phyloP scores from a whole-genome alignment of 495 filamentous ascomycete species.

The Sphaerosporella brunnea region DNA sequence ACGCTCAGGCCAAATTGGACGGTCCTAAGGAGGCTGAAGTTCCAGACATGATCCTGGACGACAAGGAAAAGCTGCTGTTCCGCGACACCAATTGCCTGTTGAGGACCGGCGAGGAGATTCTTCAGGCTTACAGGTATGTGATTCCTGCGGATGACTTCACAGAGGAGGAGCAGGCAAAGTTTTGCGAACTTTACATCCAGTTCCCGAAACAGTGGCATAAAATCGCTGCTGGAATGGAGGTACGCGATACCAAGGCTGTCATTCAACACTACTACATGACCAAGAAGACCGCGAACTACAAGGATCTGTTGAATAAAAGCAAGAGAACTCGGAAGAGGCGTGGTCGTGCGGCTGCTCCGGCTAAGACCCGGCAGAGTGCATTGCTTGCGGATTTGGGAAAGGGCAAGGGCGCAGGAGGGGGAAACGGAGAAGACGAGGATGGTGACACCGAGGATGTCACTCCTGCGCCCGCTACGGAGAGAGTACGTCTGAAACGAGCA shows the following conservation, averaged over 20 bases:
- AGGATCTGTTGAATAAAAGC: constrained; percentile 60
- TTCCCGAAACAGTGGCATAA: constrained; percentile 84
- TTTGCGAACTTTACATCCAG: constrained; percentile 62
- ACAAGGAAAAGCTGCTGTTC: constrained; percentile 37
- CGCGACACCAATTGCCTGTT: constrained; percentile 57
- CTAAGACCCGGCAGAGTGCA: constrained; percentile 53
- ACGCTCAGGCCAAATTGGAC: constrained; percentile 49
- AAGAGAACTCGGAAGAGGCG: constrained; percentile 41
- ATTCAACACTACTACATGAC: constrained; percentile 94
- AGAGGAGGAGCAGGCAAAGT: constrained; percentile 54
- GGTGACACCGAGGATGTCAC: constrained; percentile 39
- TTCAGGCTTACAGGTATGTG: constrained; percentile 52
- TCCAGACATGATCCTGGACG: constrained; percentile 51
- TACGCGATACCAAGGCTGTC: constrained; percentile 63
- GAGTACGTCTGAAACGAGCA: constrained; percentile 48
- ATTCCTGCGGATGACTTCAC: constrained; percentile 73
- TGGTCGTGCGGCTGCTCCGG: constrained; percentile 30
- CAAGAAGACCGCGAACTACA: constrained; percentile 72
- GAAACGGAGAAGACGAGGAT: constrained; percentile 33
- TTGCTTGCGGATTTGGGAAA: constrained; percentile 58
- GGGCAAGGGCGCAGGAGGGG: constrained; percentile 22
- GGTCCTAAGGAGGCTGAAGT: constrained; percentile 69
- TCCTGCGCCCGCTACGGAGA: constrained; percentile 41
- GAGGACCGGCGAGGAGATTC: constrained; percentile 40
- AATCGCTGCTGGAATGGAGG: constrained; percentile 65